phyloP scores from a whole-genome alignment of 73 alveolate genomes.

The Paramecium sonneborni region DNA sequence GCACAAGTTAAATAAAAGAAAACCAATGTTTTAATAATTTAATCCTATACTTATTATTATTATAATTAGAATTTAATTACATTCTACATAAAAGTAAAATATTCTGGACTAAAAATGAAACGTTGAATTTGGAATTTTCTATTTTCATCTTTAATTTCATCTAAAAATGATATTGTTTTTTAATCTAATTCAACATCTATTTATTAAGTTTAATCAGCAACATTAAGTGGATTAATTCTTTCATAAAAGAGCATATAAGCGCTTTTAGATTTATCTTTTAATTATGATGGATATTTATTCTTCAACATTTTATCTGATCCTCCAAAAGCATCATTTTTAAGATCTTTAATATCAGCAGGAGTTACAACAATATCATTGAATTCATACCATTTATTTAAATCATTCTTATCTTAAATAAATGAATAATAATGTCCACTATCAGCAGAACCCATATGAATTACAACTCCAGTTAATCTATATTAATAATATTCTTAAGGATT shows the following conservation, averaged over 20 bases:
- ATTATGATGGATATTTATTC: background rate
- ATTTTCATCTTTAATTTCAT: constrained; percentile 74
- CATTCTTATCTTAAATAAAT: constrained; percentile 83
- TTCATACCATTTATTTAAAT: constrained; percentile 89
- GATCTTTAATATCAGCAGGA: constrained; percentile 81
- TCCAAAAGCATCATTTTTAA: constrained; percentile 91
- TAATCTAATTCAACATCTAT: constrained; percentile 21
- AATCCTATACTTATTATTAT: background rate
- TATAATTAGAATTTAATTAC: constrained; percentile 44
- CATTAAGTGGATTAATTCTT: constrained; percentile 74
- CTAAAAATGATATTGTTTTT: background rate
- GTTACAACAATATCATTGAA: constrained; percentile 88
- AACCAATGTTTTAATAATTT: background rate
- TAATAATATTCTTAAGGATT: constrained; percentile 85
- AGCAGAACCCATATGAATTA: constrained; percentile 96
- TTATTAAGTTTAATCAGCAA: constrained; percentile 15
- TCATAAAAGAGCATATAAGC: constrained; percentile 90
- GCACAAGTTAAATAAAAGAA: constrained; percentile 26
- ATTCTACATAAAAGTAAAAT: constrained; percentile 66
- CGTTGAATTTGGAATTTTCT: constrained; percentile 79
- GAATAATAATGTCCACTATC: constrained; percentile 99
- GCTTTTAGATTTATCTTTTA: constrained; percentile 70
- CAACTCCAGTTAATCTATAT: constrained; percentile 89
- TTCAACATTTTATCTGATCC: constrained; percentile 75
- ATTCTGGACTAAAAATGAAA: constrained; percentile 76